Percentiles rank a stretch among this genome's conserved stretches.
Evolutionary conservation across 768 basidiomycete species (phyloP).

Genomic region (Lanmaoa pseudosensibilis): DNA sequence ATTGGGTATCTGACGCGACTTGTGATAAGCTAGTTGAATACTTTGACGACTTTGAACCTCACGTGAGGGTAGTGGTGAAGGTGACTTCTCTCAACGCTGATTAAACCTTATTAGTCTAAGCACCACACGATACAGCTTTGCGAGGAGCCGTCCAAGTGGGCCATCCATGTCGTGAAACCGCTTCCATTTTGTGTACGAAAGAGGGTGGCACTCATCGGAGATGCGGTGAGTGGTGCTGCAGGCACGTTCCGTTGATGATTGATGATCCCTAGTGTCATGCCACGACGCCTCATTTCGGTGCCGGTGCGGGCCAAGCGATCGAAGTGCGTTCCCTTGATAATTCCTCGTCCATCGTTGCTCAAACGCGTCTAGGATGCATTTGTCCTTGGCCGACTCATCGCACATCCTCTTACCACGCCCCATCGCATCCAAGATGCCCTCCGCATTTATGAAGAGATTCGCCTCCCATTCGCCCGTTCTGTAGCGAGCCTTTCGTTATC

Average conservation of each 20-base stretch:
- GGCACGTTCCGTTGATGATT: background rate
- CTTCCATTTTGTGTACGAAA: conserved; percentile 41
- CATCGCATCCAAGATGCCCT: conserved; percentile 2
- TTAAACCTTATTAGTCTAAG: background rate
- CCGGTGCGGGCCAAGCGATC: conserved; percentile 28
- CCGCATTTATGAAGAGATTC: conserved; percentile 11
- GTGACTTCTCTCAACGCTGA: conserved; percentile 11
- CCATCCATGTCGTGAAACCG: conserved; percentile 42
- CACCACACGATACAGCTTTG: conserved; percentile 29
- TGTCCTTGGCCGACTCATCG: conserved; percentile 24
- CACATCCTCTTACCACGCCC: conserved; percentile 18
- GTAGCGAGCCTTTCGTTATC: conserved; percentile 18
- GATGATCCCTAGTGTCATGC: conserved; percentile 20
- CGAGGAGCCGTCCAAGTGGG: conserved; percentile 42
- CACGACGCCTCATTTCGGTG: conserved; percentile 24
- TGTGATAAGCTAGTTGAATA: conserved; percentile 32
- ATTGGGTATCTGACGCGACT: conserved; percentile 29
- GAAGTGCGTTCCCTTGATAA: conserved; percentile 11
- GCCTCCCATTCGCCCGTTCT: conserved; percentile 15
- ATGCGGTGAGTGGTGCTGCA: conserved; percentile 38
- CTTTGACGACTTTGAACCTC: conserved; percentile 39
- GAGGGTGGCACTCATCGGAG: conserved; percentile 48
- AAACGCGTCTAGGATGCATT: conserved; percentile 15
- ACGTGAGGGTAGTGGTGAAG: conserved; percentile 29
- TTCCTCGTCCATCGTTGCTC: background rate